Evolutionary conservation across 164 flowering plant species (phyloP), one percentile per base, ranked within the genome.

Genomic region (Houttuynia cordata): DNA sequence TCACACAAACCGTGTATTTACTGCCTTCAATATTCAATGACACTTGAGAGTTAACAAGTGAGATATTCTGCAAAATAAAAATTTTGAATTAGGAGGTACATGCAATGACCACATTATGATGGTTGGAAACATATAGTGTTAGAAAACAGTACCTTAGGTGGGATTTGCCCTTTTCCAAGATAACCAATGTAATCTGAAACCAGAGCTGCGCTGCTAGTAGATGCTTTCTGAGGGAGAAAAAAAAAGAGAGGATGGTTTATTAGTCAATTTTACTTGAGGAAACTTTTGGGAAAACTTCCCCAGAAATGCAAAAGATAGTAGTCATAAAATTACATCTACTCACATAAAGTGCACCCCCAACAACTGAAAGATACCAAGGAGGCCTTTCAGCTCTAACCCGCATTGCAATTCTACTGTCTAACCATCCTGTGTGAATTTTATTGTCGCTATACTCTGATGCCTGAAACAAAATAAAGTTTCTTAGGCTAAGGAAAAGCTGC

Each of bases 301-400:
- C 24, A 4, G 12, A 53, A 53, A 18, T 19, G 22, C 22, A 53
- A 53, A 23, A 5, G 8, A 18, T 18, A 20, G 18, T 10, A 37
- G 15, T 17, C 21, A 30, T 18, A 19, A 45, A 71, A 39, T 57
- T 30, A 55, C 10, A 12, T 52, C 57, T 65, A 34, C 96, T 81
- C 82, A 94, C 99, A 78, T 76, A 91, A 59, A 94, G 89, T 67
- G 90, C 93, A 50, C 99, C 99, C 63, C 96, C 99, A 70, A 88
- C 97, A 51, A 94, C 97, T 62, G 99, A 94, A 62, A 91, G 87
- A 72, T 94, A 91, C 99, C 99, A 94, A n/a, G 96, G 94, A 15
- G 99, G 99, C 78, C 99, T 85, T 73, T 94, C 99, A 57, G 97
- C 97, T 79, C 97, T 81, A 64, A 94, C 97, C 56, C 99, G 87